A percentile compares a stretch with the other conserved stretches of the same genome.
phyloP scores from a whole-genome alignment of 2,329 filamentous ascomycete species.

The Botrytis porri region DNA sequence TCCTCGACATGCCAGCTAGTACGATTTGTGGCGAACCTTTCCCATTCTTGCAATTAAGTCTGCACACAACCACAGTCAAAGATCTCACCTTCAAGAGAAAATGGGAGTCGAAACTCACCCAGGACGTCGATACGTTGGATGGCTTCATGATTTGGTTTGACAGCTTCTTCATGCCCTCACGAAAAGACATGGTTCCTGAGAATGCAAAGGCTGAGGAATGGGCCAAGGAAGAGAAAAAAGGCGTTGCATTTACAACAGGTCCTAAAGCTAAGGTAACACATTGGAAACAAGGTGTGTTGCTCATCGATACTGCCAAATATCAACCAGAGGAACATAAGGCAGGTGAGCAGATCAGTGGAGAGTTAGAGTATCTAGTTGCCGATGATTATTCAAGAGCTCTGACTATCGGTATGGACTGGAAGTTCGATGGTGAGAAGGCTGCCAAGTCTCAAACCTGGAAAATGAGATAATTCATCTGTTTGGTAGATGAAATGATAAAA shows the following conservation, averaged over 20 bases:
- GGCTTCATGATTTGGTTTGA: conserved; percentile 94
- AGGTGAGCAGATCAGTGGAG: conserved; percentile 60
- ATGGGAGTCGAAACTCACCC: conserved; percentile 60
- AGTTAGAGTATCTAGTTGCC: conserved; percentile 67
- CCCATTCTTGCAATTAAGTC: conserved; percentile 71
- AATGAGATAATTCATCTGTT: conserved; percentile 32
- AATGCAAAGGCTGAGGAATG: conserved; percentile 61
- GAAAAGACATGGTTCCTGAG: conserved; percentile 47
- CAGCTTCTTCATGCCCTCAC: conserved; percentile 75
- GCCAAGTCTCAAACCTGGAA: conserved; percentile 36
- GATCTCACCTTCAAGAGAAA: conserved; percentile 73
- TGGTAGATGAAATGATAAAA: neutral
- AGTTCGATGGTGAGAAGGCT: conserved; percentile 30
- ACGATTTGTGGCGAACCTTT: conserved; percentile 58
- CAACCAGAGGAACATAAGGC: conserved; percentile 47
- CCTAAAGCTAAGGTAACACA: conserved; percentile 76
- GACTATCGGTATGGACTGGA: conserved; percentile 63
- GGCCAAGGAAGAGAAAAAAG: conserved; percentile 53
- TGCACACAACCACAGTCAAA: conserved; percentile 67
- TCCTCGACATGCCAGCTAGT: conserved; percentile 64
- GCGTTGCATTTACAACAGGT: conserved; percentile 85
- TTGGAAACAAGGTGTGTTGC: conserved; percentile 81
- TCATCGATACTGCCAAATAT: conserved; percentile 57
- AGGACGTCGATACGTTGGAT: conserved; percentile 68
- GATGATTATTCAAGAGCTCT: conserved; percentile 67